These are phyloP conservation scores for Arthrobotrys megalospora DNA, from an alignment of 2,329 filamentous ascomycete genomes.

Conservation along the genomic window DNA sequence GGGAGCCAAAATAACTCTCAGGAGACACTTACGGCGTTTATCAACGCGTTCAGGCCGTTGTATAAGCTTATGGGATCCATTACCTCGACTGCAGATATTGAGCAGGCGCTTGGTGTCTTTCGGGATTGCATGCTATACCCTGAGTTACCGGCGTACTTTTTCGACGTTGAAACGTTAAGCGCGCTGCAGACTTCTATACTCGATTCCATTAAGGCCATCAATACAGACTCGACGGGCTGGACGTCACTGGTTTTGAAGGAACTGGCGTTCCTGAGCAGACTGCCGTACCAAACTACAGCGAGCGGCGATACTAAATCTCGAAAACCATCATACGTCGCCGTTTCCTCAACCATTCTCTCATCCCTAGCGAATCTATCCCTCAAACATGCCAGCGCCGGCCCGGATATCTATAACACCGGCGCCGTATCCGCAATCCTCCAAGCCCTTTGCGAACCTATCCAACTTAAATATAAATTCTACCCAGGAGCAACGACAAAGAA, in stretches of 20 bases:
- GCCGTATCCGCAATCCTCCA: constrained; percentile 77
- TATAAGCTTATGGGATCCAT: constrained; percentile 80
- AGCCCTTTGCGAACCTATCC: constrained; percentile 79
- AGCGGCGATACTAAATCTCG: constrained; percentile 65
- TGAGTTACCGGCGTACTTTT: constrained; percentile 77
- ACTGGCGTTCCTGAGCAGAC: constrained; percentile 78
- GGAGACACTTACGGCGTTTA: constrained; percentile 86
- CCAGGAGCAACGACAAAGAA: constrained; percentile 74
- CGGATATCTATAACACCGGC: constrained; percentile 79
- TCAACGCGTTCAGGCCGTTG: constrained; percentile 81
- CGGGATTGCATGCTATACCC: constrained; percentile 80
- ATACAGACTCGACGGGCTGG: constrained; percentile 76
- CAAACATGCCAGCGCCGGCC: constrained; percentile 72
- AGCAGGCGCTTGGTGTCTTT: constrained; percentile 79
- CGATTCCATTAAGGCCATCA: constrained; percentile 77
- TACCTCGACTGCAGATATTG: constrained; percentile 75
- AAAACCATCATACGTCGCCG: constrained; percentile 86
- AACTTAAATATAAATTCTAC: constrained; percentile 82
- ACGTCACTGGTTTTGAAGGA: constrained; percentile 79
- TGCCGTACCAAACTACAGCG: constrained; percentile 74
- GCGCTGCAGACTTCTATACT: constrained; percentile 80
- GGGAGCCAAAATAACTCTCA: constrained; percentile 73
- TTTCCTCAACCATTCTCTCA: constrained; percentile 85
- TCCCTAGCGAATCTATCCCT: constrained; percentile 76
- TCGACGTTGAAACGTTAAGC: constrained; percentile 81